phyloP scores from a whole-genome alignment of 768 basidiomycete species.

The Cytidiella melzeri region DNA sequence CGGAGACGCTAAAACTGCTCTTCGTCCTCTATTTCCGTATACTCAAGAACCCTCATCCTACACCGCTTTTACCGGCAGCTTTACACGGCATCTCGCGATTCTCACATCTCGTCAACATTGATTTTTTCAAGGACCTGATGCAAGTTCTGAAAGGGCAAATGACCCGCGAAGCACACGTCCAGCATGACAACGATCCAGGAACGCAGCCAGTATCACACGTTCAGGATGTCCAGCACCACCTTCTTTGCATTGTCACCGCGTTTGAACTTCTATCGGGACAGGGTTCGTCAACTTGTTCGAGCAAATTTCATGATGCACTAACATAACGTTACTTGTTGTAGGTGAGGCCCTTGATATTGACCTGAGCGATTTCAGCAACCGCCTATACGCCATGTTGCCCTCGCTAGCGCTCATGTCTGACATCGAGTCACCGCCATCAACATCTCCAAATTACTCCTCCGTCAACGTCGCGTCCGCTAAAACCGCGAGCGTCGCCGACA shows the following conservation, averaged over 20 bases:
- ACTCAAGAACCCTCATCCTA: slow-evolving; percentile 77
- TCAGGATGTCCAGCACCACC: slow-evolving; percentile 45
- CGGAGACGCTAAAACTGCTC: slow-evolving; percentile 94
- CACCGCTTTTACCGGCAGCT: slow-evolving; percentile 78
- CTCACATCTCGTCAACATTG: slow-evolving; percentile 94
- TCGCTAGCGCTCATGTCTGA: slow-evolving; percentile 62
- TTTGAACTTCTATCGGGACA: slow-evolving; percentile 96
- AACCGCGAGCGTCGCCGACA: slow-evolving; percentile 35
- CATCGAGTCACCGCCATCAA: slow-evolving; percentile 46
- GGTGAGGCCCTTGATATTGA: slow-evolving; percentile 98
- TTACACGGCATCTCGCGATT: slow-evolving; percentile 90
- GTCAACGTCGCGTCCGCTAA: slow-evolving; percentile 21
- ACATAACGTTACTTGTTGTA: slow-evolving; percentile 23
- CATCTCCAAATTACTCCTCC: slow-evolving; percentile 10
- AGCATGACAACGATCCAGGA: slow-evolving; percentile 33
- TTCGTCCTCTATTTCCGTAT: slow-evolving; percentile 97
- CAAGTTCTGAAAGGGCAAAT: slow-evolving; percentile 78
- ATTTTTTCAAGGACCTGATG: slow-evolving; percentile 96
- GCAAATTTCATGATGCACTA: neutral
- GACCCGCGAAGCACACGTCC: slow-evolving; percentile 38
- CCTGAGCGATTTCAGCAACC: slow-evolving; percentile 79
- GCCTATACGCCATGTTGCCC: slow-evolving; percentile 77
- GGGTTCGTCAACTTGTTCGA: slow-evolving; percentile 40
- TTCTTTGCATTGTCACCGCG: slow-evolving; percentile 92
- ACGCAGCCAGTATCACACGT: slow-evolving; percentile 26